Evolutionary conservation across 345 rosid species (phyloP), one percentile per base, ranked within the genome.

Genomic region (Hibiscus trionum): DNA sequence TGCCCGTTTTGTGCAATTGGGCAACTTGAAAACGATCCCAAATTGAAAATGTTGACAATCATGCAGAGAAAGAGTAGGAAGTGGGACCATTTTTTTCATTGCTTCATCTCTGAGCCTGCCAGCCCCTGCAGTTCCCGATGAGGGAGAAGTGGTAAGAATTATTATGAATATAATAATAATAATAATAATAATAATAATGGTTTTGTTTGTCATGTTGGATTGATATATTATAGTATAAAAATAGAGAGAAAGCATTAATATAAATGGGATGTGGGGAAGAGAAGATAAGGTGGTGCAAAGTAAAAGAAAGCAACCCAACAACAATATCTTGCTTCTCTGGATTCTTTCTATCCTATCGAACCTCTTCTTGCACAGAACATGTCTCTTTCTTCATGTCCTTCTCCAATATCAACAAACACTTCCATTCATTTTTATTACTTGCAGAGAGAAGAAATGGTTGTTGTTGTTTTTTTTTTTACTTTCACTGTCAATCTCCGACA

Each of bases 281-380:
- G 73, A 82, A 80, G 87, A 84, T 82, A 86, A 84, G 87, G 85
- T 77, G 69, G 80, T 65, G 82, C 80, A 65, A 69, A 69, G 80
- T 80, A 16, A 65, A 73, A 77, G 52, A 68, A 61, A 21, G 27
- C 60, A 72, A 74, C 53, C 84, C 82, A 82, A 73, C 84, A 72
- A 72, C 61, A 56, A 56, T 46, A 79, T 86, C 87, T 80, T 70
- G 50, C 74, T 69, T 35, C 63, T 55, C 55, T 77, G 72, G 82
- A 74, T 82, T 84, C 84, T 74, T 82, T 86, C 72, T 80, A 84
- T 84, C 89, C 81, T 65, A 80, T 75, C 77, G 66, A 75, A 72
- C 82, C 84, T 72, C 82, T 84, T 74, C 78, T 74, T 82, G 80
- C 86, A 79, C 70, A 79, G 76, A 82, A 79, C 80, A 59, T 84